A percentile compares a stretch with the other conserved stretches of the same genome.
Evolutionary conservation across 805 yeast genomes (phyloP).

Genomic region (Blastobotrys robertii): DNA sequence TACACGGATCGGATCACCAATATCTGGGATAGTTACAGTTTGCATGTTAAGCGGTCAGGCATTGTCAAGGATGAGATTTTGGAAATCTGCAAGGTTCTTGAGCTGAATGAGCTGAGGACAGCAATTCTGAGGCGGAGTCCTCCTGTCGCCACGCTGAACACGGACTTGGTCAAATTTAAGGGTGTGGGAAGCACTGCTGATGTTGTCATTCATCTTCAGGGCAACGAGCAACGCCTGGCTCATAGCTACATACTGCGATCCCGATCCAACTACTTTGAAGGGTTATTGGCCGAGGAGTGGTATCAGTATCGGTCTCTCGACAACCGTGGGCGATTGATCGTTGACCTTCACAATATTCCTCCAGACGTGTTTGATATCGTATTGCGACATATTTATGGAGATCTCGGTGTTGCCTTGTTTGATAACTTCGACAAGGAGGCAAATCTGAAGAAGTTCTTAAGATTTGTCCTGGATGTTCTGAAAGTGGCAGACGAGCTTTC

Average conservation of each 20-base stretch:
- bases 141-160: constrained; percentile 5
- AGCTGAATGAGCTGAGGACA: constrained; percentile 13
- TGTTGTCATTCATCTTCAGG: constrained; percentile 36
- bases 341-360: constrained; percentile 37
- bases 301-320: constrained; percentile 7
- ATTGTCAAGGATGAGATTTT: constrained; percentile 20
- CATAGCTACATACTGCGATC: constrained; percentile 42
- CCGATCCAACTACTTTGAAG: constrained; percentile 56
- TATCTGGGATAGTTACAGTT: constrained; percentile 17
- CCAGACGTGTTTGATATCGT: constrained; percentile 38
- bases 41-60: constrained; percentile 13
- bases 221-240: constrained; percentile 31
- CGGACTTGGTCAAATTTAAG: constrained; percentile 6
- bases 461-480: constrained; percentile 46
- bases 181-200: constrained; percentile 24
- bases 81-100: constrained; percentile 13
- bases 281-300: constrained; percentile 52
- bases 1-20: constrained; percentile 21
- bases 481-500: constrained; percentile 55
- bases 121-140: constrained; percentile 8
- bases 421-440: constrained; percentile 14
- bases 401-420: constrained; percentile 25
- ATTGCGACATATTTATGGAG: constrained; percentile 50
- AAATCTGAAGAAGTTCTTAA: constrained; percentile 37
- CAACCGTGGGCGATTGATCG: constrained; percentile 6